Base-by-base conservation (phyloP, 2,329 filamentous ascomycete genomes). In the Ceratocystis alfenasii region DNA sequence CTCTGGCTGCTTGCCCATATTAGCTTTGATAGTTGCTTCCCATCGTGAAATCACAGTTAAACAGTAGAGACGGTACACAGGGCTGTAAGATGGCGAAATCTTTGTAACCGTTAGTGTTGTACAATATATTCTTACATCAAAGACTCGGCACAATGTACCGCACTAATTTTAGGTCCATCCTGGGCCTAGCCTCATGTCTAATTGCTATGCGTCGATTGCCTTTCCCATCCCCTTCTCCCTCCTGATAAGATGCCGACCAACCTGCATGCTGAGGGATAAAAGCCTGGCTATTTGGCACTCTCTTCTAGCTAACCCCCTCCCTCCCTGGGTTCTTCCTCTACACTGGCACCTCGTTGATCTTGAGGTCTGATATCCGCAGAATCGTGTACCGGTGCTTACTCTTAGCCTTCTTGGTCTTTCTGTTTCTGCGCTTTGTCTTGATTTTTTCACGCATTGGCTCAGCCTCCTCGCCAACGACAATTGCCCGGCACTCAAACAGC, bases 381-480 rank as follows among this genome's bases (percentile, higher is more conserved):
- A 96, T 83, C 2, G 94, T 99, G 76, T 88, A 96, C 72, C 84
- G 82, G 74, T 95, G 90, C 82, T 99, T 96, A 80, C 90, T 96
- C 78, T 82, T 87, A 8, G 94, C 87, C 67, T 82, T 84, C 79
- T 86, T 90, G 62, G 83, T 81, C 73, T 87, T 81, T 73, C 89
- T 79, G 75, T 87, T 87, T 72, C 84, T 88, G 79, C 85, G 78
- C 83, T 91, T 92, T 71, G 83, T 93, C 83, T 93, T 93, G 77
- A 89, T 80, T 78, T 89, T 89, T 71, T 86, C 78, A 67, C 89
- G 80, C 78, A 93, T 75, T 44, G 89, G 89, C 78, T 92, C 89
- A 66, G 84, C 83, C 77, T 97, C 94, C 5, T 88, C 84, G 5
- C 91, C 93, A 69, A 94, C 81, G 30, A 99, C 91, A 44, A 87